These are phyloP conservation scores for Aureobasidium sp. DNA, from an alignment of 2,329 filamentous ascomycete genomes.

Conservation along the genomic window DNA sequence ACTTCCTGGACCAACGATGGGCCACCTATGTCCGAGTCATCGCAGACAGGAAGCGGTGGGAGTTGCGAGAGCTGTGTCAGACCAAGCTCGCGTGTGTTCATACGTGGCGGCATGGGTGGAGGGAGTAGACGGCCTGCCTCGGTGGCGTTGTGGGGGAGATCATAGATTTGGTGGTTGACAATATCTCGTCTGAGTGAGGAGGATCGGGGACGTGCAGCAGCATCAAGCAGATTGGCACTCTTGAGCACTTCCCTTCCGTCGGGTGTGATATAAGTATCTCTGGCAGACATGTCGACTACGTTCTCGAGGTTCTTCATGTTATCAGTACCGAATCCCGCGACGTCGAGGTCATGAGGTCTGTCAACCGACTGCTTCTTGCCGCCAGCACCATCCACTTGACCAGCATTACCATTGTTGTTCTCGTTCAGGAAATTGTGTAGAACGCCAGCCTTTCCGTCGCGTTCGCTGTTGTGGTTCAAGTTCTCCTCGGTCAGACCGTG, in stretches of 20 bases:
- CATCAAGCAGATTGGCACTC: background rate
- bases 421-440: conserved; percentile 13
- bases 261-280: conserved; percentile 50
- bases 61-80: conserved; percentile 63
- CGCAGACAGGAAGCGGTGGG: conserved; percentile 59
- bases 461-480: conserved; percentile 13
- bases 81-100: conserved; percentile 60
- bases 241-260: conserved; percentile 59
- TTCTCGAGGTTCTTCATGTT: conserved; percentile 51
- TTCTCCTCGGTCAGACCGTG: conserved; percentile 22
- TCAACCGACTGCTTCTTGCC: conserved; percentile 47
- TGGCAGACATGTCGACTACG: conserved; percentile 24
- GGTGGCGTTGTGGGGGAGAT: conserved; percentile 14
- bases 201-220: background rate
- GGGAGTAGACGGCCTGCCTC: conserved; percentile 36
- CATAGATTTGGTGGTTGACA: background rate
- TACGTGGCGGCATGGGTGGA: conserved; percentile 51
- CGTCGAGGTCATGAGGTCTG: conserved; percentile 58
- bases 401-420: background rate
- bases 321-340: conserved; percentile 71
- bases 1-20: conserved; percentile 55
- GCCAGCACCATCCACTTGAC: conserved; percentile 49
- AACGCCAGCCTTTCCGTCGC: conserved; percentile 5
- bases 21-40: conserved; percentile 78
- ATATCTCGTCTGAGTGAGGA: background rate